Evolutionary conservation across 768 basidiomycete genomes (phyloP), one percentile per base, ranked within the genome.

Genomic region (Leucosporidium yakuticum): DNA sequence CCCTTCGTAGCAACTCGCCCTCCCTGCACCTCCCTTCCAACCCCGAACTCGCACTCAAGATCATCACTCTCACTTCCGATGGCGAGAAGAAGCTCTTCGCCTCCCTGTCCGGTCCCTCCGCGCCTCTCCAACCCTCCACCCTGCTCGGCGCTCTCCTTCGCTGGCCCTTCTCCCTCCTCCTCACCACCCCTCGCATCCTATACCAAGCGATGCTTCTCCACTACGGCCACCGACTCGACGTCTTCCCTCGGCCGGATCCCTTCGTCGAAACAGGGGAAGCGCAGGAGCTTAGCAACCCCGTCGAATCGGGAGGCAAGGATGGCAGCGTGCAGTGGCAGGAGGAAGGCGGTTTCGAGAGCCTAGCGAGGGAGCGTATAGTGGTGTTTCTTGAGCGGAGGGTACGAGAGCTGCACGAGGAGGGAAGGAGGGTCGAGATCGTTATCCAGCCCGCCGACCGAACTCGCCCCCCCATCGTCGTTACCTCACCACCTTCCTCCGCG

Each of bases 161-260:
- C 60, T 78, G 81, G 32, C 87, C 87, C 0, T 79, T 87, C 61
- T 80, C 79, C 5, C 81, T 88, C 14, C 77, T 87, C 49, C 77
- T 85, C 27, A 83, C 85, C 0, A 79, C 84, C 60, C 81, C 84
- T 3, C 81, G 87, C n/a, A 88, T 88, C 62, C 73, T 85, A 6
- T 85, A 83, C 64, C 81, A 85, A 39, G 87, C 88, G 0, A 83
- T 81, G 79, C 80, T 81, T 25, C 75, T 88, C 58, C 86, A 88
- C 74, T 88, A 87, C 75, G 62, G 73, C 47, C 86, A 85, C 74
- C 69, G 78, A 9, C 79, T 88, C 25, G 81, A 83, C 62, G 83
- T 88, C 0, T 86, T 81, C 70, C 79, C 83, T 31, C 80, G 86
- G 15, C 87, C 87, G 0, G 86, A 86, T 63, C 86, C 85, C 2